phyloP scores from a whole-genome alignment of 2,329 filamentous ascomycete genomes.

The Zymoseptoria brevis region DNA sequence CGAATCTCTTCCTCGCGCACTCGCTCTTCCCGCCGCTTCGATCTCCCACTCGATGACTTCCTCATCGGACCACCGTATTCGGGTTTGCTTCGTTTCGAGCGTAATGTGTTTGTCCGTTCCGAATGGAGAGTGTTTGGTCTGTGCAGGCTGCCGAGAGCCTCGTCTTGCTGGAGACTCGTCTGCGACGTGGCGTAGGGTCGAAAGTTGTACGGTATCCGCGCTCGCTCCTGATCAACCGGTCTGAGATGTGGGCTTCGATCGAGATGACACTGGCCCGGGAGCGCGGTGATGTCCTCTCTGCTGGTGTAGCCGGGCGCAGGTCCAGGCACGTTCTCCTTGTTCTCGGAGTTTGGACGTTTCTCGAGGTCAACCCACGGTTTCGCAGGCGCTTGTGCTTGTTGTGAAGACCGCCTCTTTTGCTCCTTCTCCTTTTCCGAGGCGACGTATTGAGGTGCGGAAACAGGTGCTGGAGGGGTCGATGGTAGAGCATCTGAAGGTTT shows the following conservation, averaged over 20 bases:
- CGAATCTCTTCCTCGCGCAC: constrained; percentile 81
- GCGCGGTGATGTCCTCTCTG: constrained; percentile 41
- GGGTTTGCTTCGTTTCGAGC: constrained; percentile 36
- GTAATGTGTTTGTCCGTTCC: constrained; percentile 20
- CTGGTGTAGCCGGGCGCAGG: constrained; percentile 22
- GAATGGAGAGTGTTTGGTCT: constrained; percentile 12
- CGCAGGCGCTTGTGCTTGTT: constrained; percentile 6
- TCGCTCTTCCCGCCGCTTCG: constrained; percentile 61
- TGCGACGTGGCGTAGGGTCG: constrained; percentile 24
- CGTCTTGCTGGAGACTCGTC: constrained; percentile 21
- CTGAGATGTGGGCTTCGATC: constrained; percentile 43
- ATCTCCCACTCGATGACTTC: constrained; percentile 61
- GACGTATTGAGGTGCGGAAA: not conserved
- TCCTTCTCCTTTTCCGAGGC: not conserved
- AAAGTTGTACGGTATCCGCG: constrained; percentile 40
- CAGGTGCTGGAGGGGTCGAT: not conserved
- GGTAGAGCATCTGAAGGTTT: not conserved
- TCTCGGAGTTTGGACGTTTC: constrained; percentile 5
- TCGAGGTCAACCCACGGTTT: constrained; percentile 4
- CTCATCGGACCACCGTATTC: constrained; percentile 46
- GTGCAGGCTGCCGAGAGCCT: constrained; percentile 9
- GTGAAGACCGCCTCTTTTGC: constrained; percentile 11
- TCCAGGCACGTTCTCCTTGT: constrained; percentile 19
- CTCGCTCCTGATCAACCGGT: constrained; percentile 32
- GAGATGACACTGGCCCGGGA: constrained; percentile 35